Base-by-base conservation (phyloP, 179 eudicot species). In the Gypsophila paniculata region DNA sequence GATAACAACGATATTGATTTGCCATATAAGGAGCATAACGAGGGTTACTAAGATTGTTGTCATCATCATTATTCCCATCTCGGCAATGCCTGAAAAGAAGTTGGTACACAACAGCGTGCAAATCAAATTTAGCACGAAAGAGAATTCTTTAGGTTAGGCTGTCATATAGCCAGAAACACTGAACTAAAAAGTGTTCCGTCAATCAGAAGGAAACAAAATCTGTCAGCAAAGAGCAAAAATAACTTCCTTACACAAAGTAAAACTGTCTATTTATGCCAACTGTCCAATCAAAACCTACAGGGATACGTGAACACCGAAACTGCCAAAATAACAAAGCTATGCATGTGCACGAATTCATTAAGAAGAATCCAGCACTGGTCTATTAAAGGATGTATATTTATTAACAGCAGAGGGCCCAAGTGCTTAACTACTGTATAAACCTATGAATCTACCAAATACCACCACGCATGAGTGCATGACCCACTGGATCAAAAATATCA, bases 21-120 rank as follows among this genome's bases (percentile, higher is more conserved):
- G 99, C 99, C 99, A 94, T 80, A 94, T 94, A 69, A 94, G 94
- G 77, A 94, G 91, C 99, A 94, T 94, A 67, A 94, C 95, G 49
- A 94, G 86, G 61, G 97, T 91, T 42, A 94, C 97, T 82, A 91
- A 84, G 72, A 90, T 76, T 72, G 99, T 94, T 64, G 95, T 88
- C 92, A 88, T 86, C 94, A 92, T 91, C 99, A 94, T 94, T 70
- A 94, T 90, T 76, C 96, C 99, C 49, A 94, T 84, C 84, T 94
- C 99, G 67, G 97, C 99, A 77, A 91, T 85, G 80, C 91, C 99
- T 94, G 95, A 77, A 72, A 22, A 78, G 67, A 79, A 75, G 15
- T 29, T 42, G 49, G 17, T 74, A 77, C 70, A 85, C 82, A 69
- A 68, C 62, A 72, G 22, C 36, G 36, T 10, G 17, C 5, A 49